Conservation (phyloP, 202 grass and related monocot species). For the Brachypodium distachyon region DNA sequence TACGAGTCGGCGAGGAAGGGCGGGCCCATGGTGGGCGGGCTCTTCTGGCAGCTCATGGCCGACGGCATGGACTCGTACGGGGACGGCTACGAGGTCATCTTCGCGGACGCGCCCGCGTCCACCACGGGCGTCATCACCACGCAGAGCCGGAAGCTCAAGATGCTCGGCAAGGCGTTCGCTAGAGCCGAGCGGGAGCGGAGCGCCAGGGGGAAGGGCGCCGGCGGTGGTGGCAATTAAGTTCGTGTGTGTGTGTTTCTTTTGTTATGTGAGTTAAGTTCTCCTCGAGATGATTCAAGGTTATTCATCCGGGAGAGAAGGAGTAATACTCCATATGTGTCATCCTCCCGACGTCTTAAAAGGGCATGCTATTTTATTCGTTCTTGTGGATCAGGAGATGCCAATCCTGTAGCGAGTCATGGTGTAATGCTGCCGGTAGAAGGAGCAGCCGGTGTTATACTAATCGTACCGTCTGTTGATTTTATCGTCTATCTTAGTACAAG, state of each 20-base stretch:
- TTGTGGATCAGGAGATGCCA: conserved; percentile 9
- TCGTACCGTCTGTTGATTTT: neutral
- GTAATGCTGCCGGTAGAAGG: conserved; percentile 3
- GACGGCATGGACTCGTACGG: conserved; percentile 79
- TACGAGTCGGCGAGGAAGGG: conserved; percentile 59
- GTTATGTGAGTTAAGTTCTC: conserved; percentile 2
- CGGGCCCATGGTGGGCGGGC: conserved; percentile 42
- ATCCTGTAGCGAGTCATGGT: neutral
- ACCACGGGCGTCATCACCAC: conserved; percentile 51
- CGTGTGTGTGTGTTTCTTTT: neutral
- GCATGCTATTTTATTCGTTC: neutral
- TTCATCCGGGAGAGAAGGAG: conserved; percentile 66
- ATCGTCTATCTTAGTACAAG: neutral
- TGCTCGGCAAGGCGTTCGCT: conserved; percentile 37
- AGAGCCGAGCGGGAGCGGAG: conserved; percentile 19
- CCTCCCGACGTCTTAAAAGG: neutral
- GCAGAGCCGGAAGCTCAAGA: conserved; percentile 52
- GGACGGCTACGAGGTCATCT: conserved; percentile 84
- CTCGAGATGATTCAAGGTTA: conserved; percentile 63
- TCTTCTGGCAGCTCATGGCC: conserved; percentile 88
- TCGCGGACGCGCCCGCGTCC: conserved; percentile 39
- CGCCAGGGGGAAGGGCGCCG: conserved; percentile 5
- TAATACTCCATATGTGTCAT: conserved; percentile 9
- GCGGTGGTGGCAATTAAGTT: conserved; percentile 23
- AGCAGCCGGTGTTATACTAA: neutral